Conservation (phyloP, 805 yeast species). For the Kodamaea fukazawae region DNA sequence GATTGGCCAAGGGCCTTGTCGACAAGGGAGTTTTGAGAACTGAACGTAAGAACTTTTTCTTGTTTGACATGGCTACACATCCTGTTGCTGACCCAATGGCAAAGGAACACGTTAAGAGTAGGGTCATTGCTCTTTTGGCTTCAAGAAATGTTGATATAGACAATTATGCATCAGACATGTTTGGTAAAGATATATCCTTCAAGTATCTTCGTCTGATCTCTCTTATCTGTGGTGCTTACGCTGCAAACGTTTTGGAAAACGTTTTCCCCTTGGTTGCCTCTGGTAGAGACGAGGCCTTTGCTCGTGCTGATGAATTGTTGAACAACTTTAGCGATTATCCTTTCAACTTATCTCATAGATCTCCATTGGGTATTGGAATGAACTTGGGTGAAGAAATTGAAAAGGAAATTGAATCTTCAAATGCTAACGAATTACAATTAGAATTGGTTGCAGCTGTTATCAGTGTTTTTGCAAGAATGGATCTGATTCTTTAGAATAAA, state of each 20-base stretch:
- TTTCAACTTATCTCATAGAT: slow-evolving; percentile 53
- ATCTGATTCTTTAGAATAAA: slow-evolving; percentile 63
- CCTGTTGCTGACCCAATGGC: slow-evolving; percentile 86
- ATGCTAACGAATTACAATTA: slow-evolving; percentile 59
- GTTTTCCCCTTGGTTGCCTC: slow-evolving; percentile 77
- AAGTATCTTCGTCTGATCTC: slow-evolving; percentile 75
- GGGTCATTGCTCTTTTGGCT: slow-evolving; percentile 69
- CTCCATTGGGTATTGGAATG: slow-evolving; percentile 67
- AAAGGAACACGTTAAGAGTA: slow-evolving; percentile 73
- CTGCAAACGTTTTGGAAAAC: slow-evolving; percentile 95
- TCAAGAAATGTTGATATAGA: slow-evolving; percentile 61
- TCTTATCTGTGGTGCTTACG: slow-evolving; percentile 84
- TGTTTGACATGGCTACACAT: slow-evolving; percentile 98
- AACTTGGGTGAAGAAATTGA: slow-evolving; percentile 61
- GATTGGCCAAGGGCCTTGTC: slow-evolving; percentile 93
- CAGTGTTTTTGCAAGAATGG: slow-evolving; percentile 88
- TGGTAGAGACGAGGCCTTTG: slow-evolving; percentile 86
- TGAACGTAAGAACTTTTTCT: slow-evolving; percentile 88
- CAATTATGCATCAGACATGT: slow-evolving; percentile 50
- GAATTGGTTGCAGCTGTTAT: slow-evolving; percentile 93
- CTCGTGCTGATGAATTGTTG: slow-evolving; percentile 89
- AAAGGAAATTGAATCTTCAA: slow-evolving; percentile 49
- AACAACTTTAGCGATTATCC: slow-evolving; percentile 84
- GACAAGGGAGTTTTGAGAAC: slow-evolving; percentile 96
- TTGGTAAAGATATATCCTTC: slow-evolving; percentile 66